Percentiles rank a stretch among this genome's conserved stretches.
Evolutionary conservation across 1,139 yeast species (phyloP).

Genomic region (Geotrichum carabidarum): DNA sequence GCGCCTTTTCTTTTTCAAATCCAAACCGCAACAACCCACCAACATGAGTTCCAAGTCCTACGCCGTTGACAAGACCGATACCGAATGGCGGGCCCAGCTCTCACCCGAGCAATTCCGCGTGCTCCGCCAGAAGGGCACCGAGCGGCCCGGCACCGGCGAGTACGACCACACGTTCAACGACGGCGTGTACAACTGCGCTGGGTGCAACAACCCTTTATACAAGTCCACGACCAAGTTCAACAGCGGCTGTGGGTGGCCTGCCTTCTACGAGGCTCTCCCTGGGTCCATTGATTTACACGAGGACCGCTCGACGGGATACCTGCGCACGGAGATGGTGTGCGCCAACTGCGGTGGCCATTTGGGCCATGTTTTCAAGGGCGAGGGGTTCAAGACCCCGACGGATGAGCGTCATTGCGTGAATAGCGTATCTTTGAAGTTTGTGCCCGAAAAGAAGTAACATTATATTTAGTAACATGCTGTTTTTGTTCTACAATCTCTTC

Average conservation of each 20-base stretch:
- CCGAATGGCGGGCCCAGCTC: slow-evolving; percentile 77
- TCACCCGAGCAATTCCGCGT: slow-evolving; percentile 75
- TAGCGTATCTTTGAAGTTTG: slow-evolving; percentile 70
- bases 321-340: slow-evolving; percentile 83
- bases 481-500: no score
- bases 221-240: slow-evolving; percentile 75
- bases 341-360: slow-evolving; percentile 86
- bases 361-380: slow-evolving; percentile 94
- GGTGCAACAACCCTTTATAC: slow-evolving; percentile 75
- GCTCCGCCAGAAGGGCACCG: slow-evolving; percentile 76
- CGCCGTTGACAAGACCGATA: slow-evolving; percentile 44
- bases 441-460: slow-evolving; percentile 5
- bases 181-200: slow-evolving; percentile 82
- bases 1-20: neutral
- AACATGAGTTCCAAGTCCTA: slow-evolving; percentile 9
- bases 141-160: slow-evolving; percentile 73
- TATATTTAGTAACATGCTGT: neutral
- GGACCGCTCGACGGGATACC: slow-evolving; percentile 69
- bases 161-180: slow-evolving; percentile 47
- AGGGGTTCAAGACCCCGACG: slow-evolving; percentile 84
- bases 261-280: slow-evolving; percentile 85
- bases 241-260: slow-evolving; percentile 97
- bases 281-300: slow-evolving; percentile 59
- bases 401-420: slow-evolving; percentile 95
- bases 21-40: neutral